Evolutionary conservation across 768 basidiomycete genomes (phyloP).

Genomic region (Lactifluus rugatus): DNA sequence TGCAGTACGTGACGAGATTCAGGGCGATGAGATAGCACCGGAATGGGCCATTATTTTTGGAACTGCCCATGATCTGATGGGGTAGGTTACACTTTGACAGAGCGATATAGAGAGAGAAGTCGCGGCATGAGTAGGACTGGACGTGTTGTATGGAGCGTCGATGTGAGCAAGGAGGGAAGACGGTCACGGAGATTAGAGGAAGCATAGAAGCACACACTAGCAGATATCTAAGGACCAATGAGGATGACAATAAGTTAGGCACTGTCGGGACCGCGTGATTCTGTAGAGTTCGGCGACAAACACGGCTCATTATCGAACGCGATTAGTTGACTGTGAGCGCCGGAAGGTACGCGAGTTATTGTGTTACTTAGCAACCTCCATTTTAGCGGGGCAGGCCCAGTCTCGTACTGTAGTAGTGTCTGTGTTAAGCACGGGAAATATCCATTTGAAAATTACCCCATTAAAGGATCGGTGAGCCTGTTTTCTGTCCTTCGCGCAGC

Average conservation of each 20-base stretch:
- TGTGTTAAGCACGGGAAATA: not conserved
- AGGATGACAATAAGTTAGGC: too few species aligned
- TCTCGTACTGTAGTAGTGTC: not conserved
- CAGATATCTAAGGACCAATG: not conserved
- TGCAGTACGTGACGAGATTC: not conserved
- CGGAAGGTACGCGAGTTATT: not conserved
- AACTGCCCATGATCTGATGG: too few species aligned
- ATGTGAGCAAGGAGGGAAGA: not conserved
- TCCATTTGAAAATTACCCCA: not conserved
- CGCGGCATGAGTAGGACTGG: not conserved
- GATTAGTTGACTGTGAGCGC: not conserved
- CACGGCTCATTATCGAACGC: not conserved
- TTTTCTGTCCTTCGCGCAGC: not conserved
- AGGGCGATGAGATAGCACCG: not conserved
- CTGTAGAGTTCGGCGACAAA: not conserved
- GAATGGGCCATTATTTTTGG: not conserved
- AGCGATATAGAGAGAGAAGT: not conserved
- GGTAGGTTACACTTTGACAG: not conserved
- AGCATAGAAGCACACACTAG: not conserved
- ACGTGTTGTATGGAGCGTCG: not conserved
- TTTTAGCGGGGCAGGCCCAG: not conserved
- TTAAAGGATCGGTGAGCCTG: not conserved
- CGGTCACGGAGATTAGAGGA: not conserved
- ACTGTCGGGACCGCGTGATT: not conserved
- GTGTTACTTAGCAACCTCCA: conserved; percentile 1